Percentiles rank a stretch among this genome's conserved stretches.
Conservation (phyloP, 441 rosid species). For the Pelargonium myrrhifolium region DNA sequence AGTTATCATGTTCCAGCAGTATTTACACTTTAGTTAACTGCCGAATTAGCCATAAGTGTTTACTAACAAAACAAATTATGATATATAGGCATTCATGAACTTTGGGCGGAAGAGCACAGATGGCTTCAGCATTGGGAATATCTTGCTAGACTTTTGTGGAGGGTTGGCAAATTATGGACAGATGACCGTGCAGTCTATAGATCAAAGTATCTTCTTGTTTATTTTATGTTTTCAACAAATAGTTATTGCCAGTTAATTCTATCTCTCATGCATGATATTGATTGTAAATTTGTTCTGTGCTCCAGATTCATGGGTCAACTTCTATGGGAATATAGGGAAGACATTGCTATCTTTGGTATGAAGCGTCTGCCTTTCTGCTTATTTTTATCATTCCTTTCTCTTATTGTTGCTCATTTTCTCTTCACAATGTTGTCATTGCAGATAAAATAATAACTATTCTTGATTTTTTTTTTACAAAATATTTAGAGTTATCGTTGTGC, state of each 20-base stretch:
- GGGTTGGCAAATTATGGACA: slow-evolving; percentile 68
- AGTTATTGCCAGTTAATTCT: slow-evolving; percentile 12
- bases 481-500: too few species aligned
- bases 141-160: slow-evolving; percentile 80
- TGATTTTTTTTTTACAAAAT: too few species aligned
- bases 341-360: slow-evolving; percentile 72
- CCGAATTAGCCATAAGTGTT: neutral
- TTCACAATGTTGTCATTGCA: too few species aligned
- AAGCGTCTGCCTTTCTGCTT: slow-evolving; percentile 2
- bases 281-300: slow-evolving; percentile 12
- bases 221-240: neutral
- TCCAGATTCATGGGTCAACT: slow-evolving; percentile 92
- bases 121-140: slow-evolving; percentile 83
- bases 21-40: neutral
- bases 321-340: slow-evolving; percentile 91
- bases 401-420: neutral
- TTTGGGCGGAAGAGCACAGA: slow-evolving; percentile 80
- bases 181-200: slow-evolving; percentile 72
- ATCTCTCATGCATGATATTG: slow-evolving; percentile 8
- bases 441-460: too few species aligned
- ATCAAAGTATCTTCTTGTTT: slow-evolving; percentile 50
- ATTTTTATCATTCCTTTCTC: neutral
- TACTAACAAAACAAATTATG: neutral
- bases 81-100: slow-evolving; percentile 68
- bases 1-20: too few species aligned